These are phyloP conservation scores for Hypoxylon sp. DNA, from an alignment of 2,329 filamentous ascomycete species.

Conservation along the genomic window DNA sequence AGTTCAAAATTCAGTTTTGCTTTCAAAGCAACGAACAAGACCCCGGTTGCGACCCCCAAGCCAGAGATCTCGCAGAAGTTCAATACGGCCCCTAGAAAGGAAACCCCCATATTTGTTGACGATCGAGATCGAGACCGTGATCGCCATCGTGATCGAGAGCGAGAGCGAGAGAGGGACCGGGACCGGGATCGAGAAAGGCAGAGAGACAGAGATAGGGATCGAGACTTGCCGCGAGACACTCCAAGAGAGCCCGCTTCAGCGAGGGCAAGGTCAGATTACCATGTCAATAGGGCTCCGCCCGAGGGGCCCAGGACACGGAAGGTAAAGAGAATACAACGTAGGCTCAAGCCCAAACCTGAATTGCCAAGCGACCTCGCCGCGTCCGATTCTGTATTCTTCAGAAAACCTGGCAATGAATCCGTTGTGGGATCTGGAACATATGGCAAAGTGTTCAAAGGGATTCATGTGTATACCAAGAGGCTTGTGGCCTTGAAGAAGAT, in stretches of 20 bases:
- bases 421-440: slow-evolving; percentile 97
- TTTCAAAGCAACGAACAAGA: slow-evolving; percentile 80
- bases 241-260: slow-evolving; percentile 52
- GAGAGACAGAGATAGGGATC: slow-evolving; percentile 30
- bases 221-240: slow-evolving; percentile 50
- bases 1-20: slow-evolving; percentile 89
- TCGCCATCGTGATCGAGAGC: slow-evolving; percentile 14
- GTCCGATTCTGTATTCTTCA: slow-evolving; percentile 92
- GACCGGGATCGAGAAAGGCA: slow-evolving; percentile 5
- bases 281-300: slow-evolving; percentile 47
- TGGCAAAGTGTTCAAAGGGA: slow-evolving; percentile 93
- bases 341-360: slow-evolving; percentile 77
- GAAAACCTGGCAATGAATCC: slow-evolving; percentile 97
- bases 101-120: slow-evolving; percentile 56
- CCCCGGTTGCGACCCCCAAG: slow-evolving; percentile 68
- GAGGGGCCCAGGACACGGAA: slow-evolving; percentile 68
- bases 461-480: slow-evolving; percentile 89
- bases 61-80: slow-evolving; percentile 76
- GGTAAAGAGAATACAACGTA: slow-evolving; percentile 76
- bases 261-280: slow-evolving; percentile 49
- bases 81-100: slow-evolving; percentile 69
- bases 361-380: slow-evolving; percentile 78
- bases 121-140: slow-evolving; percentile 48
- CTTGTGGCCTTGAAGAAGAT: slow-evolving; percentile 91
- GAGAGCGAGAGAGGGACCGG: slow-evolving; percentile 11